phyloP scores from a whole-genome alignment of 352 stramenopile species.

The Globisporangium megalacanthum region DNA sequence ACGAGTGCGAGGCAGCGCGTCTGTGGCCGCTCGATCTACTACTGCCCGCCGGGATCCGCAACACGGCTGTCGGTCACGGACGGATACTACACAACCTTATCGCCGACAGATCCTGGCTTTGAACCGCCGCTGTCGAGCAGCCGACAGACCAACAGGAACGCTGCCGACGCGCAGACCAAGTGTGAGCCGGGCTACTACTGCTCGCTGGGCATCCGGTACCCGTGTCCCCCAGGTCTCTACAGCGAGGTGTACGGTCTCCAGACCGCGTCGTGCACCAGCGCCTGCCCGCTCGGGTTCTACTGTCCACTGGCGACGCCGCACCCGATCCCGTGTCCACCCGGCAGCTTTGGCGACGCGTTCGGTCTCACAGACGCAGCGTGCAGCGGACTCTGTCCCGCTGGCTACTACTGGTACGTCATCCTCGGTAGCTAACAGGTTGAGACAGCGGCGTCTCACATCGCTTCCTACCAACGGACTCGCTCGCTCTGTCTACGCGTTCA shows the following conservation, averaged over 20 bases:
- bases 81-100: slow-evolving; percentile 55
- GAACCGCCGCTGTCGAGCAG: not conserved
- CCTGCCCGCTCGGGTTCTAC: slow-evolving; percentile 48
- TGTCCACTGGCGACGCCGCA: slow-evolving; percentile 41
- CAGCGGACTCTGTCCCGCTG: slow-evolving; percentile 41
- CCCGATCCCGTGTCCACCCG: slow-evolving; percentile 41
- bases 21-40: slow-evolving; percentile 51
- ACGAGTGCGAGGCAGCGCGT: slow-evolving; percentile 36
- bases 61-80: slow-evolving; percentile 28
- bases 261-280: slow-evolving; percentile 26
- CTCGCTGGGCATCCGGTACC: slow-evolving; percentile 41
- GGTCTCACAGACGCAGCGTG: slow-evolving; percentile 34
- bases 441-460: not conserved
- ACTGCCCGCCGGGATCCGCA: slow-evolving; percentile 46
- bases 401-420: slow-evolving; percentile 44
- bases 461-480: not conserved
- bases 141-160: not conserved
- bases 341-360: slow-evolving; percentile 31
- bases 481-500: slow-evolving; percentile 14
- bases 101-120: slow-evolving; percentile 9
- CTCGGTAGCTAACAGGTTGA: not conserved
- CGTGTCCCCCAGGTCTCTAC: slow-evolving; percentile 45
- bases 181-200: slow-evolving; percentile 73
- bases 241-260: slow-evolving; percentile 29
- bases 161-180: slow-evolving; percentile 6